phyloP scores from a whole-genome alignment of 2,329 filamentous ascomycete genomes.

The Colletotrichum tabaci region DNA sequence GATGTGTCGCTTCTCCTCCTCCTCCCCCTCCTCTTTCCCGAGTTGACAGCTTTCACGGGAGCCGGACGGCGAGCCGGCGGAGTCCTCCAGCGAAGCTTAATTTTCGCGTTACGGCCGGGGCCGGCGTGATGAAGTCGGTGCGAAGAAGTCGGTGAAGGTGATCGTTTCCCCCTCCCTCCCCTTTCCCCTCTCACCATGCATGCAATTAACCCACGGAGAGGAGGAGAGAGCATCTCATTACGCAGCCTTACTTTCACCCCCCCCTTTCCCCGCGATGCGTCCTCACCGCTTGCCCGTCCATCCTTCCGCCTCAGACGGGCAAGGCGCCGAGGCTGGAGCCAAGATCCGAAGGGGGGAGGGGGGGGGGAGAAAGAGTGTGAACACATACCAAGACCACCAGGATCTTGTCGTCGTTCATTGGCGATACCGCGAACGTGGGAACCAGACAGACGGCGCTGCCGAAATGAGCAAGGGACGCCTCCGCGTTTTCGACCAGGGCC shows the following conservation, averaged over 20 bases:
- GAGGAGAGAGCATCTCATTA: not conserved
- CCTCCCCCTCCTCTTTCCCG: too few species aligned
- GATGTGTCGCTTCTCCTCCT: not conserved
- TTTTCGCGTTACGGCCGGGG: not conserved
- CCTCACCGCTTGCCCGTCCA: slow-evolving; percentile 3
- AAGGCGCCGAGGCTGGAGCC: not conserved
- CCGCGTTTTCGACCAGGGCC: not conserved
- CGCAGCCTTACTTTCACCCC: not conserved
- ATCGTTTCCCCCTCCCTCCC: not conserved
- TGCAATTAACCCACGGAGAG: not conserved
- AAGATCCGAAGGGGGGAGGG: not conserved
- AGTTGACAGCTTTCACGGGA: not conserved
- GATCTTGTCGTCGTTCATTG: not conserved
- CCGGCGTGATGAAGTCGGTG: too few species aligned
- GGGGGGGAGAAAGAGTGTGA: too few species aligned
- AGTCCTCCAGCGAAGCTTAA: slow-evolving; percentile 17
- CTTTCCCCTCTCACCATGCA: not conserved
- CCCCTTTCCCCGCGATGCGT: too few species aligned
- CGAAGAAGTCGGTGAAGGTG: not conserved
- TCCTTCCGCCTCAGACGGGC: not conserved
- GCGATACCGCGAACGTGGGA: slow-evolving; percentile 8
- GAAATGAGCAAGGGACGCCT: slow-evolving; percentile 26
- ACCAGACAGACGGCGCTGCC: slow-evolving; percentile 27
- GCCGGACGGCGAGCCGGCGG: not conserved
- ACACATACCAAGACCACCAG: too few species aligned